Evolutionary conservation across 129 eudicot genomes (phyloP).

Genomic region (sunflower (Helianthus annuus)): HanXRQr2.0-SUNRISE NC_035446.2:79358131-79358630

Average conservation of each 20-base stretch:
- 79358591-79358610: neutral
- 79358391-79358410: slow-evolving; percentile 96
- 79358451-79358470: slow-evolving; percentile 92
- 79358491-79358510: slow-evolving; percentile 98
- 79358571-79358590: slow-evolving; percentile 58
- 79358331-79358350: slow-evolving; percentile 46
- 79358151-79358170: no score
- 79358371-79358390: slow-evolving; percentile 52
- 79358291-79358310: slow-evolving; percentile 84
- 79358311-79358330: slow-evolving; percentile 96
- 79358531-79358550: slow-evolving; percentile 94
- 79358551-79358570: slow-evolving; percentile 98
- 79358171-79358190: no score
- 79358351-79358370: slow-evolving; percentile 43
- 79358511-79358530: slow-evolving; percentile 87
- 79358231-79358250: neutral
- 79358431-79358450: slow-evolving; percentile 99
- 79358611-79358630: neutral
- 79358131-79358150: no score
- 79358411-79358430: slow-evolving; percentile 84
- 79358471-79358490: slow-evolving; percentile 98
- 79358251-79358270: slow-evolving; percentile 99
- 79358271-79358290: slow-evolving; percentile 93
- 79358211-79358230: neutral
- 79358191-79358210: no score